These are phyloP conservation scores for Paspalum notatum DNA, from an alignment of 176 grass and related monocot species.

Conservation along the genomic window DNA sequence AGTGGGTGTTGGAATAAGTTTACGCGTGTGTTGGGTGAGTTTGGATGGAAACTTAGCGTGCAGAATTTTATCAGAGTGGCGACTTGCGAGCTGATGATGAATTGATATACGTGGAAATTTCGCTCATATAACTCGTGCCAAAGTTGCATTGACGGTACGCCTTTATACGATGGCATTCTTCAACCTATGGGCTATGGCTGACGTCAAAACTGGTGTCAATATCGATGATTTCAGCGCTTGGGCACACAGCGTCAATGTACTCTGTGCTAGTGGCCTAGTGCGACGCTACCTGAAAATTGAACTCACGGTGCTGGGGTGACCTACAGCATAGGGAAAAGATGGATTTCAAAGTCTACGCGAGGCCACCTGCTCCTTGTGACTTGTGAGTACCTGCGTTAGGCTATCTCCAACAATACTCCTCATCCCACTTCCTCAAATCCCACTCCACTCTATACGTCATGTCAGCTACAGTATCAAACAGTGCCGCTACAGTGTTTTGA, in stretches of 20 bases:
- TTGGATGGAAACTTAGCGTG: neutral
- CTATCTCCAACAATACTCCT: no score
- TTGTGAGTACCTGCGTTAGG: neutral
- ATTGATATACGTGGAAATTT: neutral
- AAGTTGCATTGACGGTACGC: no score
- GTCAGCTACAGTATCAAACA: no score
- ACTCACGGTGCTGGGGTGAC: neutral
- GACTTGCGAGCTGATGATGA: neutral
- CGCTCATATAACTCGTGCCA: neutral
- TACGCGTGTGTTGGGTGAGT: neutral
- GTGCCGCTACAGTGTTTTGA: no score
- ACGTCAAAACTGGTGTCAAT: neutral
- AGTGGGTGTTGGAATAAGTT: neutral
- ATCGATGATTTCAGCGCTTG: no score
- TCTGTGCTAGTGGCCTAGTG: neutral
- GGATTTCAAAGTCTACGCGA: neutral
- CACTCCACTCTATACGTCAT: no score
- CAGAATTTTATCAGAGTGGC: neutral
- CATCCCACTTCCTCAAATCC: no score
- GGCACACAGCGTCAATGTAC: neutral
- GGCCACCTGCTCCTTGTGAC: no score
- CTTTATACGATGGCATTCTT: no score
- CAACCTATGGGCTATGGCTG: no score
- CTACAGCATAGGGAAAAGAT: neutral
- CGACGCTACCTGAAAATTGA: neutral